Conservation (phyloP, 2,329 filamentous ascomycete species). For the Paracamarosporium sp. region DNA sequence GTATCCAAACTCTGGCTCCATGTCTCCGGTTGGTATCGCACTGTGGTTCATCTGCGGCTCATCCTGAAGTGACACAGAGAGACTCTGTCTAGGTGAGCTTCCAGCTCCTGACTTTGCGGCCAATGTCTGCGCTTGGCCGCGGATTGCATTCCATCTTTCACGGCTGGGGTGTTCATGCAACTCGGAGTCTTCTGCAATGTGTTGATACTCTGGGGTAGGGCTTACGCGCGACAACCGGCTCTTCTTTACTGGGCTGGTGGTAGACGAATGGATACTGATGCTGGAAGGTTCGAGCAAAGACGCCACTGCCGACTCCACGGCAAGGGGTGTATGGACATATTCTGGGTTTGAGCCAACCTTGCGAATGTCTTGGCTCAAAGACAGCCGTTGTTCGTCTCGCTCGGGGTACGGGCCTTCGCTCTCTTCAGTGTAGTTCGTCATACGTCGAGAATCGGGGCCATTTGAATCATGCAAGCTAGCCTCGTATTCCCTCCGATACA, state of each 20-base stretch:
- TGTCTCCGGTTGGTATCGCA: constrained; percentile 71
- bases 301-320: constrained; percentile 87
- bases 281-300: constrained; percentile 87
- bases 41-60: constrained; percentile 69
- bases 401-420: constrained; percentile 65
- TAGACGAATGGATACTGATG: constrained; percentile 59
- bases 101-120: constrained; percentile 36
- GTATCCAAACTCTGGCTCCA: constrained; percentile 80
- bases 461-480: constrained; percentile 57
- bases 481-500: constrained; percentile 56
- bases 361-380: constrained; percentile 73
- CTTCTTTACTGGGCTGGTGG: constrained; percentile 32
- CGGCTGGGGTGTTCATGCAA: constrained; percentile 35
- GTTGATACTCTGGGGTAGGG: constrained; percentile 53
- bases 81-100: constrained; percentile 62
- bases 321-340: constrained; percentile 74
- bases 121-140: constrained; percentile 50
- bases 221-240: constrained; percentile 19
- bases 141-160: constrained; percentile 48
- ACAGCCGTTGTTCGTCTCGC: constrained; percentile 48
- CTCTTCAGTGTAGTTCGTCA: constrained; percentile 62
- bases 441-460: constrained; percentile 60
- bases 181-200: constrained; percentile 28
- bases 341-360: constrained; percentile 76
- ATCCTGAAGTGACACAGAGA: constrained; percentile 55